These are phyloP conservation scores for Syzygium jambos DNA, from an alignment of 345 rosid species.

Conservation along the genomic window DNA sequence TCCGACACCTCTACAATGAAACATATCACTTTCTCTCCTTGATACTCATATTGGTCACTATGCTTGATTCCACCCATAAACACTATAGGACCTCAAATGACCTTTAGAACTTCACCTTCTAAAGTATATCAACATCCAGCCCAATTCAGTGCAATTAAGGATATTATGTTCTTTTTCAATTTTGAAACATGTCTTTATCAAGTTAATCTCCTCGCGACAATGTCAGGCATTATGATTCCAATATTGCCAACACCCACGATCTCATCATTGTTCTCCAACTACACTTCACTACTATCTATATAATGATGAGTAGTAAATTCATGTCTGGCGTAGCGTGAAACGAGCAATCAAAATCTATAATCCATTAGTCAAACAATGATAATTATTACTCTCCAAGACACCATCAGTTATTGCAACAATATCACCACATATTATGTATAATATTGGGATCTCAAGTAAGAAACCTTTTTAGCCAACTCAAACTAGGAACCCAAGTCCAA, in stretches of 20 bases:
- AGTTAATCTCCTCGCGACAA: neutral
- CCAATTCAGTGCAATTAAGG: neutral
- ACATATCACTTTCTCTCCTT: neutral
- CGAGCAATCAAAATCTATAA: neutral
- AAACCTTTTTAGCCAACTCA: neutral
- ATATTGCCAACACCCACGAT: neutral
- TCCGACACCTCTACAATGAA: rapidly evolving
- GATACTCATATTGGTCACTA: neutral
- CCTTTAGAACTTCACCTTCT: neutral
- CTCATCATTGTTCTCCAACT: neutral
- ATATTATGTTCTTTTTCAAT: neutral
- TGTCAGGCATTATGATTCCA: neutral
- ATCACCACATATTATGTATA: neutral
- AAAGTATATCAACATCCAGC: neutral
- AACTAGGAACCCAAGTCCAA: neutral
- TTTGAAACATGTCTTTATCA: neutral
- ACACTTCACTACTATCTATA: neutral
- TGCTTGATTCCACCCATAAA: neutral
- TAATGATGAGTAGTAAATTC: neutral
- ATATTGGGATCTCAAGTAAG: neutral
- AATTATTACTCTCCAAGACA: neutral
- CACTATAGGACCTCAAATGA: neutral
- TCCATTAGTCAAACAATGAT: neutral
- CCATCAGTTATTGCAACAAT: neutral
- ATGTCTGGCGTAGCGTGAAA: neutral